Evolutionary conservation across 1,284 basidiomycete genomes (phyloP).

Genomic region (Sporisorium graminicola): DNA sequence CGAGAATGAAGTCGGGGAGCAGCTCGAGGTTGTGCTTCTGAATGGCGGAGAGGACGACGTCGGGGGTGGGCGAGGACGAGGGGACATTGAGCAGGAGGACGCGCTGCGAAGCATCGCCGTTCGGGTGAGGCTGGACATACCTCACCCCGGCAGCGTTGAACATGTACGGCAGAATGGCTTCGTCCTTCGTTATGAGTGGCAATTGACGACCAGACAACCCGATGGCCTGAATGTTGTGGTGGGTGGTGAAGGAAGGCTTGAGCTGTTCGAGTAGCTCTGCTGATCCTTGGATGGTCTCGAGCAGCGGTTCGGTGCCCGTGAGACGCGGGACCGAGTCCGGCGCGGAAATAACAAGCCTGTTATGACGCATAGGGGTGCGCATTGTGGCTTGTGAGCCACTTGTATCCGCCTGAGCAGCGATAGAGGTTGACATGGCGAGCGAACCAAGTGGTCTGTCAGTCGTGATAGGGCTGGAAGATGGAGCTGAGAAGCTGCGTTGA

Average conservation of each 20-base stretch:
- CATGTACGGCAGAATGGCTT: conserved; percentile 26
- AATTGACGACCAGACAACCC: conserved; percentile 29
- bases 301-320: conserved; percentile 24
- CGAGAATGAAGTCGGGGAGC: conserved; percentile 1
- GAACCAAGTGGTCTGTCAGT: background rate
- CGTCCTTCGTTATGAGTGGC: conserved; percentile 30
- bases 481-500: background rate
- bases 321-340: conserved; percentile 29
- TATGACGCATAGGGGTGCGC: conserved; percentile 26
- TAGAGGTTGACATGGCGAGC: conserved; percentile 9
- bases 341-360: conserved; percentile 25
- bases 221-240: conserved; percentile 38
- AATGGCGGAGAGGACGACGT: conserved; percentile 11
- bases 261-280: conserved; percentile 30
- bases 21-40: conserved; percentile 18
- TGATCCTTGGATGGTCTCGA: conserved; percentile 21
- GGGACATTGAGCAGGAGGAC: conserved; percentile 42
- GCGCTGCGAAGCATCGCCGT: conserved; percentile 31
- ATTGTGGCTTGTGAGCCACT: conserved; percentile 2
- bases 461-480: background rate
- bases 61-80: conserved; percentile 22
- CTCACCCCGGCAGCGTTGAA: conserved; percentile 44
- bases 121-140: conserved; percentile 44
- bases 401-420: background rate
- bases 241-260: conserved; percentile 28